phyloP scores from a whole-genome alignment of 2,329 filamentous ascomycete genomes.

The Proliferodiscus dingleyae region DNA sequence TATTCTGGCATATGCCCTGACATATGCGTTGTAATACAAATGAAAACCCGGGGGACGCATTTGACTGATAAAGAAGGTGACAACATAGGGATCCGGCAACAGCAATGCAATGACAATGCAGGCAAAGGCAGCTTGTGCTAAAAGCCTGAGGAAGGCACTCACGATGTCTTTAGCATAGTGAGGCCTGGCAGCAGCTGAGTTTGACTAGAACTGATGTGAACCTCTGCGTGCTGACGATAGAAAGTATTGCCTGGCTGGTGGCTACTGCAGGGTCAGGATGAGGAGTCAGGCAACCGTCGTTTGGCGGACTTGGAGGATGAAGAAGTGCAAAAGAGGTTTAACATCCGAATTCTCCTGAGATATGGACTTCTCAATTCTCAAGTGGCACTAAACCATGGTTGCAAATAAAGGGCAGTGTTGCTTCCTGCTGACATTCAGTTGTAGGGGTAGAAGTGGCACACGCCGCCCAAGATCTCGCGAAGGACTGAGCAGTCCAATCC shows the following conservation, averaged over 20 bases:
- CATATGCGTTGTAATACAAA: not conserved
- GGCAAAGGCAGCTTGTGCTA: not conserved
- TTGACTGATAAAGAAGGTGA: not conserved
- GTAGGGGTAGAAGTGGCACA: constrained; percentile 13
- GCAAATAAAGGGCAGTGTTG: constrained; percentile 2
- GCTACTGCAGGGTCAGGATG: not conserved
- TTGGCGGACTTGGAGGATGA: constrained; percentile 1
- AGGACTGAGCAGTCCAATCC: constrained; percentile 1
- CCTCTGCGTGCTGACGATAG: not conserved
- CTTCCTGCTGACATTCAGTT: constrained; percentile 17
- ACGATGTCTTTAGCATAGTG: not conserved
- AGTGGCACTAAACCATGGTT: constrained; percentile 2
- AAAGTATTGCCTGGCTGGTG: not conserved
- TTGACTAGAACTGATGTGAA: not conserved
- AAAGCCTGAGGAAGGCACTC: constrained; percentile 1
- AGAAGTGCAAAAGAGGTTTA: not conserved
- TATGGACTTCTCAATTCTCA: constrained; percentile 9
- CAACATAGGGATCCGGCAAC: not conserved
- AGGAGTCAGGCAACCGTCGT: constrained; percentile 1
- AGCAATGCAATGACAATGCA: not conserved
- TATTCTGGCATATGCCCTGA: not conserved
- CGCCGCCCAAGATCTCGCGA: not conserved
- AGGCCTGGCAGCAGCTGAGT: not conserved
- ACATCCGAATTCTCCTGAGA: not conserved
- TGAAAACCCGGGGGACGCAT: not conserved